Percentiles rank a stretch among this genome's conserved stretches.
These are phyloP conservation scores for Monilinia vaccinii-corymbosi DNA, from an alignment of 2,329 filamentous ascomycete species.

Conservation along the genomic window DNA sequence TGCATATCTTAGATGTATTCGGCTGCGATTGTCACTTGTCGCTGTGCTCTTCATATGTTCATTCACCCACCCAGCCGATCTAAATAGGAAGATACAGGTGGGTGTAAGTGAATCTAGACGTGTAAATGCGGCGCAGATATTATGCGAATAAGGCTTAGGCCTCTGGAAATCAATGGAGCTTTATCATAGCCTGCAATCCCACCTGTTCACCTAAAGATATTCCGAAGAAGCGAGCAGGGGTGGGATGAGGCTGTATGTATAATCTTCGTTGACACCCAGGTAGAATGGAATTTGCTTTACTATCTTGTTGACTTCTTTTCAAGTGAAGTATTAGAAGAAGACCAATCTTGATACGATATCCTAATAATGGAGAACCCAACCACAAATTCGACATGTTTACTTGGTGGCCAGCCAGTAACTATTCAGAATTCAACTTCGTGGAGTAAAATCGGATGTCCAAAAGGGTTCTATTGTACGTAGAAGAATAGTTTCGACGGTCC, in stretches of 20 bases:
- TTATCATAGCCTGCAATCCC: background rate
- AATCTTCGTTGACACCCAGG: background rate
- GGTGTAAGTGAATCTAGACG: background rate
- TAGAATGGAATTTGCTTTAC: background rate
- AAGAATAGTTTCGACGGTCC: background rate
- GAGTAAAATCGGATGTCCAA: conserved; percentile 1
- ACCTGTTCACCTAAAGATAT: conserved; percentile 2
- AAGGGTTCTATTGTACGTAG: conserved; percentile 6
- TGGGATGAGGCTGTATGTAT: background rate
- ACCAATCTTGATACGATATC: background rate
- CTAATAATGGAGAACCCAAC: background rate
- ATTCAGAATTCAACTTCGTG: conserved; percentile 5
- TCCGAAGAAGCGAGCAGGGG: background rate
- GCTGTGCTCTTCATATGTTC: background rate
- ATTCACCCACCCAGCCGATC: background rate
- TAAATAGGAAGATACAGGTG: background rate
- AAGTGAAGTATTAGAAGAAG: background rate
- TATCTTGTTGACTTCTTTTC: background rate
- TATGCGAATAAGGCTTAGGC: background rate
- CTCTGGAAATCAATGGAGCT: background rate
- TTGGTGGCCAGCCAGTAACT: background rate
- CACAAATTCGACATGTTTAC: conserved; percentile 6
- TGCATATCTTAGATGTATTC: background rate
- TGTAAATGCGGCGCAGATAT: background rate
- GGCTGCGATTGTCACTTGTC: background rate